These are phyloP conservation scores for Plasmodium berghei DNA, from an alignment of 169 alveolate genomes.

Conservation along the genomic window DNA sequence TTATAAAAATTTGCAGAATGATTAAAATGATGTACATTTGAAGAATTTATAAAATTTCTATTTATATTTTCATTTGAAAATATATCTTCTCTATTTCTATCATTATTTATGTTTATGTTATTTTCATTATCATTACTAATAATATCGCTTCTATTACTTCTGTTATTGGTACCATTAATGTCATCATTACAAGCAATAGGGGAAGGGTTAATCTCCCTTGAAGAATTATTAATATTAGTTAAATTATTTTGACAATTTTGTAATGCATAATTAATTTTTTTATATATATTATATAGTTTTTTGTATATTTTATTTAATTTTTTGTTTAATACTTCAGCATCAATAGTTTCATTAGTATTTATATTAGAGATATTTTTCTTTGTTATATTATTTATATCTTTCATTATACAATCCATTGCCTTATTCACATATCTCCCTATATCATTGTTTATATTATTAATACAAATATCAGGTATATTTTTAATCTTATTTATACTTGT, in stretches of 20 bases:
- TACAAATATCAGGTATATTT: background rate
- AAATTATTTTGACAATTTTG: background rate
- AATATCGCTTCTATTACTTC: background rate
- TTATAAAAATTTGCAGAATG: constrained; percentile 7
- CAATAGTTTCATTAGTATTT: background rate
- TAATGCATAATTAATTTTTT: constrained; percentile 28
- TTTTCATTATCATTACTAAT: constrained; percentile 12
- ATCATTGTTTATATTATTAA: constrained; percentile 17
- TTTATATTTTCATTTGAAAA: constrained; percentile 17
- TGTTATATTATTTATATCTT: constrained; percentile 13
- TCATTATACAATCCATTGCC: constrained; percentile 16
- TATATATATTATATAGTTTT: constrained; percentile 26
- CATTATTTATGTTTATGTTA: background rate
- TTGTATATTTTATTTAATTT: constrained; percentile 48
- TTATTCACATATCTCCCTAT: constrained; percentile 17
- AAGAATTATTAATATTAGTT: constrained; percentile 9
- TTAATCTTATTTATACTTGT: constrained; percentile 13
- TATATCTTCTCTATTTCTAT: constrained; percentile 3
- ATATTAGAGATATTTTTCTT: background rate
- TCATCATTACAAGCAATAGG: background rate
- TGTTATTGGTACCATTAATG: background rate
- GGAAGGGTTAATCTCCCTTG: background rate
- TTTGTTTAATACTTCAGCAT: constrained; percentile 1
- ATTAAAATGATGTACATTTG: background rate
- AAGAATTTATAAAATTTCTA: constrained; percentile 9